Base-by-base conservation (phyloP, 345 rosid genomes). In the Populus alba region DNA sequence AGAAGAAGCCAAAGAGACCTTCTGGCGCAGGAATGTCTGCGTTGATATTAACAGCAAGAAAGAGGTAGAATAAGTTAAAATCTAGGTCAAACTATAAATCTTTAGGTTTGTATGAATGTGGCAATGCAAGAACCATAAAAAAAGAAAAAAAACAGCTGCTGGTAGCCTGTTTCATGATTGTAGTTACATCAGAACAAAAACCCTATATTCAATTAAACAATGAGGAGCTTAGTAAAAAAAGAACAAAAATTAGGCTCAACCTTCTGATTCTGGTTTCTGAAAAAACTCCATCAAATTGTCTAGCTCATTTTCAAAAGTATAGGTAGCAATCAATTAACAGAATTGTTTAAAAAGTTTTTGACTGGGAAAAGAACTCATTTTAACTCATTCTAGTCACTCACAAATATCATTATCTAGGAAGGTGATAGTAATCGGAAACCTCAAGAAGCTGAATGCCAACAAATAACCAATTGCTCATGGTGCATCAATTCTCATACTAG, bases 1-100 rank as follows among this genome's bases (percentile, higher is more conserved):
- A 77, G 89, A 76, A 78, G 98, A 89, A 67, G 89, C 96, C 71
- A 93, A 78, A 33, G 91, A 92, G 68, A 88, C 90, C 92, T 92
- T 95, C 84, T 93, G 97, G 51, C 97, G 95, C 88, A 92, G 76
- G 86, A 95, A 95, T 66, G 99, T 95, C 99, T 95, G 75, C 61
- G 63, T 72, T 76, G 82, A 83, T 70, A 69, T 63, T 29, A 82
- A 80, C 33, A 73, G 59, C 49, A 39, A 69, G 22, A 80, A 31
- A 35, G 23, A 11, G 51, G 17, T 31, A 57, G n/a, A 13, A n/a
- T 29, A 51, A 8, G 37, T 37, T 25, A 51, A 27, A 15, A 38
- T 16, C 57, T 23, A 62, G 77, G 43, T 25, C 23, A 51, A 51
- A 38, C 17, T 2, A 49, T 17, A 49, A 29, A 22, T 22, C 61